A percentile compares a stretch with the other conserved stretches of the same genome.
These are phyloP conservation scores for Lasiosphaeria hispida DNA, from an alignment of 495 filamentous ascomycete genomes.

Conservation along the genomic window DNA sequence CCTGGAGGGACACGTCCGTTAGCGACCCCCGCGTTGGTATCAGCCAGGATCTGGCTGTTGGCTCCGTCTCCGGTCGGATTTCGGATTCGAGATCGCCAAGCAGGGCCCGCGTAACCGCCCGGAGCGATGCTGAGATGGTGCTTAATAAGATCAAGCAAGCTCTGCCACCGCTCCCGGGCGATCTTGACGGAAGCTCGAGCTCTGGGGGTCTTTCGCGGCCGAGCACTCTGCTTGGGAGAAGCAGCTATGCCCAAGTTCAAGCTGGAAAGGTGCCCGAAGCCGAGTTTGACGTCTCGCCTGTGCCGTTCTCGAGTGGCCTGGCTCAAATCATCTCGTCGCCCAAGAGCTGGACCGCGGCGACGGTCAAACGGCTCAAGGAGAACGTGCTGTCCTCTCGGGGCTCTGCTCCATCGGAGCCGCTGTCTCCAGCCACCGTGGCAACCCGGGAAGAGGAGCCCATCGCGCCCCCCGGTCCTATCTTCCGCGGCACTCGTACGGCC, in stretches of 20 bases:
- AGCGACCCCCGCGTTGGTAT: conserved; percentile 47
- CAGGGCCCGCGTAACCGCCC: conserved; percentile 28
- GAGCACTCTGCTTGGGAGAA: conserved; percentile 27
- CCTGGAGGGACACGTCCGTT: conserved; percentile 46
- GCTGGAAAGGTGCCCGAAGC: conserved; percentile 24
- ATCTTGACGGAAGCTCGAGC: conserved; percentile 12
- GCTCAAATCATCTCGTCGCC: conserved; percentile 26
- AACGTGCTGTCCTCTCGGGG: conserved; percentile 18
- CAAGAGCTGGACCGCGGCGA: conserved; percentile 28
- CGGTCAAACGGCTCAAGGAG: conserved; percentile 35
- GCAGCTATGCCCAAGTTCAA: conserved; percentile 33
- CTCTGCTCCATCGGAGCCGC: conserved; percentile 13
- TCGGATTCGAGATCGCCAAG: conserved; percentile 19
- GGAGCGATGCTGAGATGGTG: conserved; percentile 39
- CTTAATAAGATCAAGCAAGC: conserved; percentile 38
- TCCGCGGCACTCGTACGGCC: conserved; percentile 29
- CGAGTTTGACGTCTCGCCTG: conserved; percentile 27
- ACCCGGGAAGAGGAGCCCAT: conserved; percentile 5
- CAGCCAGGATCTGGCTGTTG: conserved; percentile 40
- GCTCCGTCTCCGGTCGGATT: conserved; percentile 24
- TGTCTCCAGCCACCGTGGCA: neutral
- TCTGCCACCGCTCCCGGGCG: conserved; percentile 12
- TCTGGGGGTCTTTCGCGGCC: conserved; percentile 22
- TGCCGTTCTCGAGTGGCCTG: conserved; percentile 31
- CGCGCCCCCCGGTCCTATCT: conserved; percentile 18